A percentile compares a stretch with the other conserved stretches of the same genome.
Evolutionary conservation across 495 filamentous ascomycete species (phyloP).

Genomic region (Penicillium verhagenii): DNA sequence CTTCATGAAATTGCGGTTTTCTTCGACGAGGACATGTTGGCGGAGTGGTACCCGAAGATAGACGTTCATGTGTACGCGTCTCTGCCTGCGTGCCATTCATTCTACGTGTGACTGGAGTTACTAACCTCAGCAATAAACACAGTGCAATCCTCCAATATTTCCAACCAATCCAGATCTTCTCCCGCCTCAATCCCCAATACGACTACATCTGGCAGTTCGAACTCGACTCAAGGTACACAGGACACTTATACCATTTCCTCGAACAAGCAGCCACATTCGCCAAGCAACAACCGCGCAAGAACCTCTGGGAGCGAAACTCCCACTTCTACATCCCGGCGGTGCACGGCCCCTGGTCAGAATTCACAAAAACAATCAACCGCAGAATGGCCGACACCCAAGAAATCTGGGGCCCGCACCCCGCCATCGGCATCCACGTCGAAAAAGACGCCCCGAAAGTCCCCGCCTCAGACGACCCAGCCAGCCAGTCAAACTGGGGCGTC

Average conservation of each 20-base stretch:
- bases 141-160: conserved; percentile 21
- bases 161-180: conserved; percentile 40
- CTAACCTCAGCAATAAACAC: not conserved
- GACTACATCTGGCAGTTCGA: conserved; percentile 75
- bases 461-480: conserved; percentile 23
- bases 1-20: conserved; percentile 63
- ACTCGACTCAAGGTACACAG: conserved; percentile 64
- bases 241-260: conserved; percentile 61
- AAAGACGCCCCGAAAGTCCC: not conserved
- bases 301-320: conserved; percentile 71
- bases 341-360: conserved; percentile 46
- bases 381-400: conserved; percentile 6
- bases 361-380: conserved; percentile 7
- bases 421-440: conserved; percentile 30
- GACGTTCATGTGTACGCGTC: conserved; percentile 14
- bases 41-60: conserved; percentile 16
- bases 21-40: conserved; percentile 47
- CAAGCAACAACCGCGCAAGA: conserved; percentile 58
- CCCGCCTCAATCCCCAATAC: conserved; percentile 58
- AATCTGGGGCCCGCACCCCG: conserved; percentile 60
- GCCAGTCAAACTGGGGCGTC: conserved; percentile 71
- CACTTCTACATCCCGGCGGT: conserved; percentile 63
- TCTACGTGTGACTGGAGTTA: not conserved
- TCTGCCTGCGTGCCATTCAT: not conserved
- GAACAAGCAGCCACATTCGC: conserved; percentile 57